Evolutionary conservation across 108 stramenopile genomes (phyloP).

Genomic region (Craspedostauros australis): DNA sequence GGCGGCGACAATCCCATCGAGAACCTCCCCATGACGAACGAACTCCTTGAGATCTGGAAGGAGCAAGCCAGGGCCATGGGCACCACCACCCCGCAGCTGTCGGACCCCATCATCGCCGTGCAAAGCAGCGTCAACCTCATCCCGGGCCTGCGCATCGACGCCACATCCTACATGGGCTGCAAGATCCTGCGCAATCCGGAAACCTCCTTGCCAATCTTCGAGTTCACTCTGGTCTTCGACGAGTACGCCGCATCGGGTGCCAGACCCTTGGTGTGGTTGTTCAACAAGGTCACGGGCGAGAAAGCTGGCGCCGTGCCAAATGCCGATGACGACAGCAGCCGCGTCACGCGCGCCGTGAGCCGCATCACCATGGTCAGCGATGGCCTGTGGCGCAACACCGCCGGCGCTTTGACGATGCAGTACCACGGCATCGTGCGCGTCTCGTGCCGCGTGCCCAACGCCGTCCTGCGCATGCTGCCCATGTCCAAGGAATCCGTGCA

Average conservation of each 20-base stretch:
- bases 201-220: conserved; percentile 12
- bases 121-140: conserved; percentile 14
- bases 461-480: conserved; percentile 15
- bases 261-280: conserved; percentile 22
- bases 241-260: conserved; percentile 11
- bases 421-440: conserved; percentile 19
- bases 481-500: conserved; percentile 11
- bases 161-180: conserved; percentile 20
- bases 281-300: conserved; percentile 14
- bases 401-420: background rate
- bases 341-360: conserved; percentile 9
- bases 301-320: background rate
- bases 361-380: conserved; percentile 14
- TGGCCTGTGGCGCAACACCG: background rate
- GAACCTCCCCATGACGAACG: conserved; percentile 3
- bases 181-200: conserved; percentile 5
- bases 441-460: conserved; percentile 5
- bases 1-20: conserved; percentile 22
- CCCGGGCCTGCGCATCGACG: conserved; percentile 15
- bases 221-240: conserved; percentile 27
- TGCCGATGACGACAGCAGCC: background rate
- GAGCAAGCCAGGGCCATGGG: conserved; percentile 2
- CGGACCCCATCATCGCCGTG: conserved; percentile 5
- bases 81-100: conserved; percentile 6
- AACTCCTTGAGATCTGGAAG: conserved; percentile 11